These are phyloP conservation scores for Cenococcum geophilum DNA, from an alignment of 495 filamentous ascomycete genomes.

Conservation along the genomic window DNA sequence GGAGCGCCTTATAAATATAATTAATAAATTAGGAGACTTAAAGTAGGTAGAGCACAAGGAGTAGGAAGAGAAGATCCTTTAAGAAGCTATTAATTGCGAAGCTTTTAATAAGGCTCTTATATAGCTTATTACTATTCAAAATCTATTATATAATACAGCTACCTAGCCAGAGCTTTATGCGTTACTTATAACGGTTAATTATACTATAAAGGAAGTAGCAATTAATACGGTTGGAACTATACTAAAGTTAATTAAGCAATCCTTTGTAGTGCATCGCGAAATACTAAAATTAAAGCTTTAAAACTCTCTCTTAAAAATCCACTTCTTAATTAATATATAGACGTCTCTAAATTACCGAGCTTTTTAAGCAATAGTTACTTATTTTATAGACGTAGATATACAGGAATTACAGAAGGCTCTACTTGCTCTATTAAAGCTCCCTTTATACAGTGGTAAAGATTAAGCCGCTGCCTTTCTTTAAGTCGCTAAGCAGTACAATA, in stretches of 20 bases:
- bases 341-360: not conserved
- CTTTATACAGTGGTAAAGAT: too few relatives aligned
- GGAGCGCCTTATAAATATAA: not conserved
- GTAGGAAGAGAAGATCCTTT: too few relatives aligned
- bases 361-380: not conserved
- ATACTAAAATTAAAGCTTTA: too few relatives aligned
- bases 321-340: not conserved
- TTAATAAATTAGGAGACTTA: not conserved
- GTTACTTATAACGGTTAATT: not conserved
- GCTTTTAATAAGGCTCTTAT: too few relatives aligned
- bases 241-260: not conserved
- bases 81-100: too few relatives aligned
- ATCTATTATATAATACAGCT: not conserved
- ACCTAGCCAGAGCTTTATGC: not conserved
- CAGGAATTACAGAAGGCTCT: not conserved
- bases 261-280: not conserved
- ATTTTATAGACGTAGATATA: not conserved
- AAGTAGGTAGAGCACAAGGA: not conserved
- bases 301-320: too few relatives aligned
- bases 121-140: not conserved
- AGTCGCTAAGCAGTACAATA: too few relatives aligned
- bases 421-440: too few relatives aligned
- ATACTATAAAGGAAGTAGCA: too few relatives aligned
- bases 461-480: too few relatives aligned
- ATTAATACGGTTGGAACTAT: not conserved